These are phyloP conservation scores for Zopfochytrium polystomum DNA, from an alignment of 371 early-diverging fungal species.

Conservation along the genomic window DNA sequence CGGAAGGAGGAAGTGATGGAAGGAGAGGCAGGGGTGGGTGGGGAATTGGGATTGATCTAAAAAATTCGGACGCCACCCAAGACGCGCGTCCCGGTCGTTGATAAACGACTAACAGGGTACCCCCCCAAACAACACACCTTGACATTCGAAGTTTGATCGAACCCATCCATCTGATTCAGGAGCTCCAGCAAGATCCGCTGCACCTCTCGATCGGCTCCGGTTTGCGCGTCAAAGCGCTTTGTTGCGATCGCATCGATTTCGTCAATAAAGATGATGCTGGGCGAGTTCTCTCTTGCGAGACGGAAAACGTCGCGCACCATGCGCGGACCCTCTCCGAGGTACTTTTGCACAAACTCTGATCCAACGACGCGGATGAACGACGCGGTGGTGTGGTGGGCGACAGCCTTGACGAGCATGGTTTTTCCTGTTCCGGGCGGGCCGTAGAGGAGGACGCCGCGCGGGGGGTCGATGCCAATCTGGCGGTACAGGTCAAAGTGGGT, in stretches of 20 bases:
- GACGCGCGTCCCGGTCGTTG: too few relatives aligned
- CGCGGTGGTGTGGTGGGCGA: conserved; percentile 99
- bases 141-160: conserved; percentile 98
- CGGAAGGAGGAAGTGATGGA: not conserved
- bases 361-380: conserved; percentile 99
- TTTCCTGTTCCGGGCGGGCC: conserved; percentile 98
- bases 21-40: not conserved
- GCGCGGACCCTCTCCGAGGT: conserved; percentile 99
- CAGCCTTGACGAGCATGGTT: conserved; percentile 99
- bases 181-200: conserved; percentile 99
- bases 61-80: not conserved
- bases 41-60: not conserved
- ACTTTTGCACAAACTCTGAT: conserved; percentile 99
- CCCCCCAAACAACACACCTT: conserved; percentile 60
- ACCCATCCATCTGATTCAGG: conserved; percentile 99
- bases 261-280: conserved; percentile 99
- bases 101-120: not conserved
- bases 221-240: conserved; percentile 99
- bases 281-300: conserved; percentile 97
- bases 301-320: conserved; percentile 99
- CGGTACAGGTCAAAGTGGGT: conserved; percentile 99
- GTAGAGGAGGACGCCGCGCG: conserved; percentile 97
- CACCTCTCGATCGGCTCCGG: conserved; percentile 99
- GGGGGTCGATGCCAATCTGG: conserved; percentile 99
- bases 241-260: conserved; percentile 99